Conservation (phyloP, 306 rosid species). For the Cicer chorassanicum region DNA sequence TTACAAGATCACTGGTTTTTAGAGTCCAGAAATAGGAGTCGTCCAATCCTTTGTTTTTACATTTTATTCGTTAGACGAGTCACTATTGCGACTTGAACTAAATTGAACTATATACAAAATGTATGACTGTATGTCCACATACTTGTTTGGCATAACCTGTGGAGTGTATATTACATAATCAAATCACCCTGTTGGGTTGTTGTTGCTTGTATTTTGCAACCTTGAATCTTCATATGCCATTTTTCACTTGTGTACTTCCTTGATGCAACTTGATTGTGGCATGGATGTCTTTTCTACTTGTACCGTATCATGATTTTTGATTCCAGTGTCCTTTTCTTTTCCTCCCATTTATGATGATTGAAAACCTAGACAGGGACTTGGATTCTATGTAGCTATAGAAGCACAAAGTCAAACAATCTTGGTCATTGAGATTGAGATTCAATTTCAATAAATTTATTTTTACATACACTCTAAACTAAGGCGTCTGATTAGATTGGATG, state of each 20-base stretch:
- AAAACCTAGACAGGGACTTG: constrained; percentile 4
- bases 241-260: constrained; percentile 10
- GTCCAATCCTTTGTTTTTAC: background rate
- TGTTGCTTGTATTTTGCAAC: constrained; percentile 40
- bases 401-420: background rate
- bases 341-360: background rate
- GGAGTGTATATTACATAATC: constrained; percentile 39
- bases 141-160: constrained; percentile 35
- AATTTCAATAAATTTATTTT: background rate
- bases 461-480: background rate
- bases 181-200: constrained; percentile 38
- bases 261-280: constrained; percentile 35
- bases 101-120: constrained; percentile 18
- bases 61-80: constrained; percentile 29
- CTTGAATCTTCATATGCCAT: constrained; percentile 10
- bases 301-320: background rate
- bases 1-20: constrained; percentile 38
- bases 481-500: background rate
- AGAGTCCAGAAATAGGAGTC: constrained; percentile 35
- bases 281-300: constrained; percentile 39
- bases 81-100: constrained; percentile 34
- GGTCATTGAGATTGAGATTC: background rate
- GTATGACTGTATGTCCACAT: constrained; percentile 38
- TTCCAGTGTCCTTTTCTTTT: background rate
- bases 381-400: background rate